These are phyloP conservation scores for Eucalyptus polybractea DNA, from an alignment of 345 rosid genomes.

Conservation along the genomic window DNA sequence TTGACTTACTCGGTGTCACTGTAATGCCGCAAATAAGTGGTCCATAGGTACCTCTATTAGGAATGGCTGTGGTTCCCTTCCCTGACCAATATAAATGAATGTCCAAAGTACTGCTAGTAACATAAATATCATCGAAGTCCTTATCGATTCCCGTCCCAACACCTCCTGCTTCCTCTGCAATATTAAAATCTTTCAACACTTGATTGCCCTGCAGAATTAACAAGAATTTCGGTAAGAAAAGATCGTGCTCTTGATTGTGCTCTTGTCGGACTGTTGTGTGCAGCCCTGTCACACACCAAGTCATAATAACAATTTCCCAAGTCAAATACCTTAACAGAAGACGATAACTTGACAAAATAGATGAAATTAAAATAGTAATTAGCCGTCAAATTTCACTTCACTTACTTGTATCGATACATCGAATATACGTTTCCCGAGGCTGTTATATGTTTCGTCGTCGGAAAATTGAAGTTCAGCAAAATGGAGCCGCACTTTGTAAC, in stretches of 20 bases:
- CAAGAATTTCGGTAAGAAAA: neutral
- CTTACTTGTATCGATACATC: slow-evolving; percentile 68
- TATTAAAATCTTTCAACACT: slow-evolving; percentile 44
- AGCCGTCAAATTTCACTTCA: neutral
- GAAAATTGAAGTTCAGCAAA: slow-evolving; percentile 80
- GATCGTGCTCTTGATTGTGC: neutral
- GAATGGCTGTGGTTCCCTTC: slow-evolving; percentile 67
- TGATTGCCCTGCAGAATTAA: slow-evolving; percentile 31
- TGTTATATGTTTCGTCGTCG: slow-evolving; percentile 24
- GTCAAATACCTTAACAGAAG: neutral
- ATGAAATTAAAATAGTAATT: neutral
- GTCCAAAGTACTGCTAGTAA: slow-evolving; percentile 60
- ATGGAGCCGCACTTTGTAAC: slow-evolving; percentile 57
- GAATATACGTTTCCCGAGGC: slow-evolving; percentile 61
- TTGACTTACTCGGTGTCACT: slow-evolving; percentile 59
- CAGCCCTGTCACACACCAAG: neutral
- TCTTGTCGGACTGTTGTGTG: neutral
- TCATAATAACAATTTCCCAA: neutral
- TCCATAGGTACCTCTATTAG: slow-evolving; percentile 57
- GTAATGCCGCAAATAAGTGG: slow-evolving; percentile 83
- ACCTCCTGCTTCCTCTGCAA: slow-evolving; percentile 63
- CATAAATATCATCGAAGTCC: slow-evolving; percentile 14
- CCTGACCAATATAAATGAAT: slow-evolving; percentile 75
- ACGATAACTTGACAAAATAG: neutral
- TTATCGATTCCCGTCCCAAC: slow-evolving; percentile 18